Conservation (phyloP, 176 grass and related monocot species). For the Cenchrus fungigraminus region DNA sequence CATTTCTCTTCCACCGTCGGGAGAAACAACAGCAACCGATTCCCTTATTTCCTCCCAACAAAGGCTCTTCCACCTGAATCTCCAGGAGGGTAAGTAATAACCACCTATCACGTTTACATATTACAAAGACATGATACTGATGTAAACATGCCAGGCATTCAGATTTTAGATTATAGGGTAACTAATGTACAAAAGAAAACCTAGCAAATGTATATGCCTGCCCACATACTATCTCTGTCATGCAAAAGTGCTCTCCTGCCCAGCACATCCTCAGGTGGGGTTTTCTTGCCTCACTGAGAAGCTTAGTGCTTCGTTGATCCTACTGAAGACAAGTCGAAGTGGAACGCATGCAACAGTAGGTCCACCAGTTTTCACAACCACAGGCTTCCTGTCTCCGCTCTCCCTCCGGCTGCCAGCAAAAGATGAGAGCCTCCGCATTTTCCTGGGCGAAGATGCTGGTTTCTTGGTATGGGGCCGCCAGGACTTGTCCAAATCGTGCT, state of each 20-base stretch:
- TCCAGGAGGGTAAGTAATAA: constrained; percentile 35
- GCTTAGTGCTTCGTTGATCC: constrained; percentile 89
- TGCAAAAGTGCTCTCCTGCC: not conserved
- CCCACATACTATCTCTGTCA: constrained; percentile 25
- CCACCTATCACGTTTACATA: constrained; percentile 33
- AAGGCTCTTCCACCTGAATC: constrained; percentile 10
- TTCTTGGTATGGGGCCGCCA: constrained; percentile 71
- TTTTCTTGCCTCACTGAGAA: constrained; percentile 70
- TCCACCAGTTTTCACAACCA: constrained; percentile 62
- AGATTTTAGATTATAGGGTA: constrained; percentile 35
- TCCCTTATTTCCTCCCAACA: constrained; percentile 47
- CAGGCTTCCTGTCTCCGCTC: constrained; percentile 48
- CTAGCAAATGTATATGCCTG: constrained; percentile 37
- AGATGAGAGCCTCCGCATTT: constrained; percentile 95
- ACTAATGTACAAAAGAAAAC: constrained; percentile 56
- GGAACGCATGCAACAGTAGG: constrained; percentile 78
- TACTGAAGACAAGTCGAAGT: constrained; percentile 94
- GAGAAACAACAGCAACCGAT: constrained; percentile 22
- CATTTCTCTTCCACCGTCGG: constrained; percentile 17
- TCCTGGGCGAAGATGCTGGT: constrained; percentile 75
- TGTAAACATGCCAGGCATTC: constrained; percentile 45
- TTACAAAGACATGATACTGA: constrained; percentile 45
- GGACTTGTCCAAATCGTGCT: constrained; percentile 58
- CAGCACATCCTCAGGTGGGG: constrained; percentile 41
- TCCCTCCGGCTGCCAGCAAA: constrained; percentile 68